phyloP scores from a whole-genome alignment of 1,139 yeast species.

The Kodamaea arcana region DNA sequence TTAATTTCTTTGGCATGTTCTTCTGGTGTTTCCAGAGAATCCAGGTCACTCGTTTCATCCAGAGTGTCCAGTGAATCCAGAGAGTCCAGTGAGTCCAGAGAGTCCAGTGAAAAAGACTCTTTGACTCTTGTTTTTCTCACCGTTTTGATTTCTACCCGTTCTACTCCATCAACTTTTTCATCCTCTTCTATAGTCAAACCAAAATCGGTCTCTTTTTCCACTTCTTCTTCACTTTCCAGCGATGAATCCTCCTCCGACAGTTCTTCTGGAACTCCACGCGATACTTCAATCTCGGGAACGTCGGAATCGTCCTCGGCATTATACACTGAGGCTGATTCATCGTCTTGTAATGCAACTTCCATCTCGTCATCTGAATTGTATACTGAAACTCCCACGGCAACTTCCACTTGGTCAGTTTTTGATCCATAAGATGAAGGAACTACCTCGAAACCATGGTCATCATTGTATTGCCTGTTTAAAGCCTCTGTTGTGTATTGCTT shows the following conservation, averaged over 20 bases:
- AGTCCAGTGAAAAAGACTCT: background rate
- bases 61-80: background rate
- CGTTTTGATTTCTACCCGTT: too few relatives aligned
- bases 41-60: background rate
- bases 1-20: background rate
- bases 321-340: background rate
- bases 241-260: background rate
- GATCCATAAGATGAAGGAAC: constrained; percentile 1
- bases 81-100: background rate
- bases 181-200: too few relatives aligned
- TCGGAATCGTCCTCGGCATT: background rate
- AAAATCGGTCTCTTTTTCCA: too few relatives aligned
- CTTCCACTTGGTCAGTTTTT: background rate
- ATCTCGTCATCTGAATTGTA: background rate
- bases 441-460: constrained; percentile 20
- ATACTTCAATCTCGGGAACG: background rate
- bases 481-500: constrained; percentile 27
- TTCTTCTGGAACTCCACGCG: background rate
- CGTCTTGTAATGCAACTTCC: background rate
- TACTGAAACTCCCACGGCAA: background rate
- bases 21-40: background rate
- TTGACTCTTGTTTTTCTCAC: too few relatives aligned
- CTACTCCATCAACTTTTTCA: too few relatives aligned
- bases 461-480: constrained; percentile 21
- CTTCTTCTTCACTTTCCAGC: too few relatives aligned